These are phyloP conservation scores for Myxozyma monticola DNA, from an alignment of 805 yeast species.

Conservation along the genomic window DNA sequence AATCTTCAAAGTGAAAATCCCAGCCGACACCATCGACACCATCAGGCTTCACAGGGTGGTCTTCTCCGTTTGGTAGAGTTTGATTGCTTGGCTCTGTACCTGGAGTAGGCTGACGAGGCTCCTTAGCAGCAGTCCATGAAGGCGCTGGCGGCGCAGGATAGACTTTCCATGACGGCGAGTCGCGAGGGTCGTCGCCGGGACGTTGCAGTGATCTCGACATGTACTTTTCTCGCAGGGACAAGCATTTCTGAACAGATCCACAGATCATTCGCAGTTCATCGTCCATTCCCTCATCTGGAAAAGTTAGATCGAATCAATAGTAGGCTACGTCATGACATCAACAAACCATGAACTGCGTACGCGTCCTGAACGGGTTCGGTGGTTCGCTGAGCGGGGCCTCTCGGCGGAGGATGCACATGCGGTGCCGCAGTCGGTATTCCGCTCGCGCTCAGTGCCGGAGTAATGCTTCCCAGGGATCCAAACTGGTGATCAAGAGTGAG, in stretches of 20 bases:
- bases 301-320: too few relatives aligned
- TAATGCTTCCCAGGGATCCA: too few relatives aligned
- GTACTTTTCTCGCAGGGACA: constrained; percentile 75
- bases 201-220: constrained; percentile 69
- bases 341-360: too few relatives aligned
- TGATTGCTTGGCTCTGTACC: constrained; percentile 34
- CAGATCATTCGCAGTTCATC: constrained; percentile 42
- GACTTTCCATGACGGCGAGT: constrained; percentile 67
- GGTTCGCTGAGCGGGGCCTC: too few relatives aligned
- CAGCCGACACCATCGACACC: constrained; percentile 41
- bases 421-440: too few relatives aligned
- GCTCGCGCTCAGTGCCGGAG: too few relatives aligned
- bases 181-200: constrained; percentile 81
- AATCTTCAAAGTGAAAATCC: constrained; percentile 59
- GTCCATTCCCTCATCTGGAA: constrained; percentile 25
- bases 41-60: constrained; percentile 14
- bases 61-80: constrained; percentile 30
- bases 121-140: constrained; percentile 67
- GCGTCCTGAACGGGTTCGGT: too few relatives aligned
- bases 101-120: constrained; percentile 50
- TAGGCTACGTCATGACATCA: too few relatives aligned
- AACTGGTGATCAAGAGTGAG: constrained; percentile 3
- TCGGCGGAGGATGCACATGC: too few relatives aligned
- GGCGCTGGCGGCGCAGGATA: constrained; percentile 96
- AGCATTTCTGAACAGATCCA: constrained; percentile 48